Percentiles rank a stretch among this genome's conserved stretches.
Conservation (phyloP, 2,329 filamentous ascomycete genomes). For the Cordyceps militaris region DNA sequence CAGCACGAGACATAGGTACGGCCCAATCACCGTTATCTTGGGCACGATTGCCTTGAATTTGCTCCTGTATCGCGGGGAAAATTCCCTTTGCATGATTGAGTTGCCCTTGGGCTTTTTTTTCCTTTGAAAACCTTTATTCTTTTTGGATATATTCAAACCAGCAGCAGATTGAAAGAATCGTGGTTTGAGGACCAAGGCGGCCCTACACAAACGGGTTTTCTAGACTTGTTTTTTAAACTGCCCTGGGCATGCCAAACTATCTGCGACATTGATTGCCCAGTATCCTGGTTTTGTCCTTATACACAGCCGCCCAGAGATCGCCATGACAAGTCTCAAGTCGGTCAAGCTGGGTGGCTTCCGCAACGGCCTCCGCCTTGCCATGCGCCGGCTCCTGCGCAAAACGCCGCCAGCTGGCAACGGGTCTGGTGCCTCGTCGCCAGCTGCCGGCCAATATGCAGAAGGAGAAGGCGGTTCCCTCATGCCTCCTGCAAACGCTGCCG, state of each 20-base stretch:
- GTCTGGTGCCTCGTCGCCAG: constrained; percentile 6
- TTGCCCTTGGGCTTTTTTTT: background rate
- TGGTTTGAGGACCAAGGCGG: background rate
- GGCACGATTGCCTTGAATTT: background rate
- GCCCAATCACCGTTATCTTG: background rate
- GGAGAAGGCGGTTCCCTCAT: background rate
- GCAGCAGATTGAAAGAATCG: background rate
- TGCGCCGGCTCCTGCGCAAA: constrained; percentile 25
- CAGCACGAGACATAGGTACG: background rate
- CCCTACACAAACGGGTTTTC: too few species aligned
- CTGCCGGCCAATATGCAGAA: constrained; percentile 2
- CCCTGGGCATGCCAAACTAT: background rate
- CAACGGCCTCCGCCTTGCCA: constrained; percentile 20
- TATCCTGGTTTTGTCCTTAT: background rate
- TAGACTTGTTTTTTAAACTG: background rate
- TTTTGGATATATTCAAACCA: background rate
- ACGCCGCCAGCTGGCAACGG: constrained; percentile 1
- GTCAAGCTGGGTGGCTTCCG: constrained; percentile 25
- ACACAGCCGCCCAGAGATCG: background rate
- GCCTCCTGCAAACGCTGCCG: background rate
- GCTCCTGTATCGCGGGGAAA: background rate
- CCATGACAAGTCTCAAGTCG: constrained; percentile 25
- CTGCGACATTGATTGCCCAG: background rate
- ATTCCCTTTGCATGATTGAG: too few species aligned
- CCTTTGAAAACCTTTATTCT: background rate